phyloP scores from a whole-genome alignment of 2,329 filamentous ascomycete genomes.

The Xylariaceae sp. region DNA sequence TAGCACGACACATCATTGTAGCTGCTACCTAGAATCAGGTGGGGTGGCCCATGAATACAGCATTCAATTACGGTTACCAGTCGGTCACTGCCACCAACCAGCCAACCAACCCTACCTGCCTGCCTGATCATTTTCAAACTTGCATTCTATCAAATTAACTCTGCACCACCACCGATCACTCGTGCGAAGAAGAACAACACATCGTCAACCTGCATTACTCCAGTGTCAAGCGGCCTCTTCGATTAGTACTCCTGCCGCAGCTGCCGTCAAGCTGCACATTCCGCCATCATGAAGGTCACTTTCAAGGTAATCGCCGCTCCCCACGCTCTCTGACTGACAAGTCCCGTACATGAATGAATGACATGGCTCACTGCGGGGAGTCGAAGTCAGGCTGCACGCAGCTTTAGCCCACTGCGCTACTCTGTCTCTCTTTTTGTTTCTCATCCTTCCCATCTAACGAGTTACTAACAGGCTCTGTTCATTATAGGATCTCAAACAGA shows the following conservation, averaged over 20 bases:
- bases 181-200: slow-evolving; percentile 6
- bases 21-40: slow-evolving; percentile 20
- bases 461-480: slow-evolving; percentile 5
- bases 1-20: slow-evolving; percentile 17
- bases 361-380: slow-evolving; percentile 11
- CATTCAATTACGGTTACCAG: too few species aligned
- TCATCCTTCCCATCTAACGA: too few species aligned
- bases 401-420: slow-evolving; percentile 13
- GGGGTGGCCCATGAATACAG: too few species aligned
- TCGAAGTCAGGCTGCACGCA: slow-evolving; percentile 16
- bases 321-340: too few species aligned
- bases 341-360: too few species aligned
- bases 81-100: slow-evolving; percentile 4
- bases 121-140: slow-evolving; percentile 4
- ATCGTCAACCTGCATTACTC: slow-evolving; percentile 5
- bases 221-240: not conserved
- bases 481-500: slow-evolving; percentile 87
- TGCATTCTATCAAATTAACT: slow-evolving; percentile 10
- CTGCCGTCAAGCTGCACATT: slow-evolving; percentile 20
- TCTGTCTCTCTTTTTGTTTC: too few species aligned
- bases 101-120: slow-evolving; percentile 1
- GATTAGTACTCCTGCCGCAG: slow-evolving; percentile 12
- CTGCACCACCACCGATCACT: slow-evolving; percentile 13
- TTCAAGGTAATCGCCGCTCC: slow-evolving; percentile 47
- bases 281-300: slow-evolving; percentile 60